These are phyloP conservation scores for Miamiensis avidus DNA, from an alignment of 169 alveolate species.

Conservation along the genomic window DNA sequence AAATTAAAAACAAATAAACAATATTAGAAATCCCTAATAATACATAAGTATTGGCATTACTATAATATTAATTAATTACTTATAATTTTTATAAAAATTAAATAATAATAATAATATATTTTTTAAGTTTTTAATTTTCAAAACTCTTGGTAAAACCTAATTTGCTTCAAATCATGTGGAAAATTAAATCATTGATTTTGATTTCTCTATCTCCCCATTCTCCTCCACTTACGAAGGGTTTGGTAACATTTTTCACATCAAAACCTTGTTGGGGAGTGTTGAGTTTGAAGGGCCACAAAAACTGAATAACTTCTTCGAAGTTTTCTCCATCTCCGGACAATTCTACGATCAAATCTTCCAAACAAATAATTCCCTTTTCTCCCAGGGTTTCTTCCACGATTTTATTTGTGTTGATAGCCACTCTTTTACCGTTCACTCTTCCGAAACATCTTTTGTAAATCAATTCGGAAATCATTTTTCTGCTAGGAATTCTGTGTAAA, in stretches of 20 bases:
- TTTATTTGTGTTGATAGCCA: conserved; percentile 71
- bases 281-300: conserved; percentile 77
- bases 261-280: conserved; percentile 67
- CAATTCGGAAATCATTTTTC: conserved; percentile 69
- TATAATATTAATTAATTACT: no score
- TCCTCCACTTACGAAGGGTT: conserved; percentile 72
- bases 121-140: no score
- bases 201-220: conserved; percentile 86
- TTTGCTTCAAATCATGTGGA: conserved; percentile 71
- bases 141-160: no score
- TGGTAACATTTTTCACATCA: conserved; percentile 57
- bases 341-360: conserved; percentile 78
- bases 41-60: no score
- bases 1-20: no score
- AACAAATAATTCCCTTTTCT: conserved; percentile 63
- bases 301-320: conserved; percentile 75
- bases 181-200: conserved; percentile 71
- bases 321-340: conserved; percentile 66
- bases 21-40: no score
- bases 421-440: conserved; percentile 66
- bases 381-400: conserved; percentile 68
- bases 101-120: no score
- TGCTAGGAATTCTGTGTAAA: conserved; percentile 60
- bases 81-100: no score
- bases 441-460: conserved; percentile 83